phyloP scores from a whole-genome alignment of 2,329 filamentous ascomycete species.

The Diaporthe sp. region DNA sequence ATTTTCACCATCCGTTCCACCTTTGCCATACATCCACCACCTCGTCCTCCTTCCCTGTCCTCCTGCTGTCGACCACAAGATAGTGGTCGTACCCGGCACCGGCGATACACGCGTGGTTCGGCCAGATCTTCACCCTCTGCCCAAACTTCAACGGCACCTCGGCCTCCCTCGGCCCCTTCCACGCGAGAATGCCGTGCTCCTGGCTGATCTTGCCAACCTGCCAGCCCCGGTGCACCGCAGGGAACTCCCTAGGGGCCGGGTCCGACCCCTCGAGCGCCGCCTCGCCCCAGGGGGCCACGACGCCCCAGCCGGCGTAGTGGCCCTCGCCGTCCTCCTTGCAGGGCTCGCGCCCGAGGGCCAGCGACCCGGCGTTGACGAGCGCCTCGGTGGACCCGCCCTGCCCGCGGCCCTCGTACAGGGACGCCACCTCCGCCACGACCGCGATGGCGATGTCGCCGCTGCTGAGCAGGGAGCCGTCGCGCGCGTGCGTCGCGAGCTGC shows the following conservation, averaged over 20 bases:
- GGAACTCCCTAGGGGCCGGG: constrained; percentile 58
- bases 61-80: constrained; percentile 77
- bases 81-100: constrained; percentile 81
- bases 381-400: constrained; percentile 68
- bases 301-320: constrained; percentile 78
- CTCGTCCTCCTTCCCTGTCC: constrained; percentile 66
- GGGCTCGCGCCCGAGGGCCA: constrained; percentile 81
- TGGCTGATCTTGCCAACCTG: constrained; percentile 80
- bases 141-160: constrained; percentile 69
- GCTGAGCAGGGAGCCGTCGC: constrained; percentile 57
- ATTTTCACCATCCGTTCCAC: constrained; percentile 76
- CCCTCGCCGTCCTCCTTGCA: constrained; percentile 65
- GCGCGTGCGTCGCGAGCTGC: constrained; percentile 80
- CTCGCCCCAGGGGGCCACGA: constrained; percentile 72
- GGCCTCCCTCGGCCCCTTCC: constrained; percentile 65
- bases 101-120: constrained; percentile 86
- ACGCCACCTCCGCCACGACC: constrained; percentile 80
- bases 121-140: constrained; percentile 79
- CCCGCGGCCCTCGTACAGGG: constrained; percentile 74
- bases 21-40: constrained; percentile 83
- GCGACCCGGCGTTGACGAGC: constrained; percentile 76
- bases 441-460: constrained; percentile 74
- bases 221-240: constrained; percentile 66
- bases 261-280: constrained; percentile 48
- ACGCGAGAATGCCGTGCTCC: constrained; percentile 82